Evolutionary conservation across 805 yeast genomes (phyloP).

Genomic region (Allodekkera sacchari): DNA sequence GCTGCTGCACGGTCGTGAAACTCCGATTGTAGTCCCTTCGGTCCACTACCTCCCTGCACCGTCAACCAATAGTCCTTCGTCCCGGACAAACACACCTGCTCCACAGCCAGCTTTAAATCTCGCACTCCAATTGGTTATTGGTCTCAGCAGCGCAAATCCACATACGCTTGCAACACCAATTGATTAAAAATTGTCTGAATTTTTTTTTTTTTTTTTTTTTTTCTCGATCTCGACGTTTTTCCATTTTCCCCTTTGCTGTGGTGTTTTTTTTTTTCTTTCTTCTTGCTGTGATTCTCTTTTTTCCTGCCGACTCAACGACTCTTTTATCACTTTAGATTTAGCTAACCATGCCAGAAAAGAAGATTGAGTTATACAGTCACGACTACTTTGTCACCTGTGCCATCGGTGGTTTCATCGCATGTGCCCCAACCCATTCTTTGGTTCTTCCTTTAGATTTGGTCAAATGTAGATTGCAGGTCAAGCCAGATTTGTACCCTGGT

Average conservation of each 20-base stretch:
- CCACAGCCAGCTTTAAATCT: too few relatives aligned
- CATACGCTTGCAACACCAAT: too few relatives aligned
- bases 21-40: too few relatives aligned
- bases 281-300: constrained; percentile 1
- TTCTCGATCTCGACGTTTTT: neutral
- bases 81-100: too few relatives aligned
- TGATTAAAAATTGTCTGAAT: too few relatives aligned
- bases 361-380: constrained; percentile 46
- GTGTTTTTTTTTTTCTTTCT: neutral
- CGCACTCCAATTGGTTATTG: too few relatives aligned
- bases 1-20: too few relatives aligned
- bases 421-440: constrained; percentile 94
- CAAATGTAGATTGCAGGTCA: constrained; percentile 88
- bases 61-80: too few relatives aligned
- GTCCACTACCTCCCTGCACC: too few relatives aligned
- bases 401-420: constrained; percentile 73
- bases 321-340: too few relatives aligned
- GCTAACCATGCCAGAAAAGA: constrained; percentile 8
- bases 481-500: constrained; percentile 61
- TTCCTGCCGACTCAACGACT: neutral
- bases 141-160: too few relatives aligned
- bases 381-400: constrained; percentile 71
- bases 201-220: neutral
- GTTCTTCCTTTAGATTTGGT: constrained; percentile 92
- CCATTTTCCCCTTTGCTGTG: neutral